Conservation (phyloP, 192 early-diverging fungal species). For the Coemansia sp. region DNA sequence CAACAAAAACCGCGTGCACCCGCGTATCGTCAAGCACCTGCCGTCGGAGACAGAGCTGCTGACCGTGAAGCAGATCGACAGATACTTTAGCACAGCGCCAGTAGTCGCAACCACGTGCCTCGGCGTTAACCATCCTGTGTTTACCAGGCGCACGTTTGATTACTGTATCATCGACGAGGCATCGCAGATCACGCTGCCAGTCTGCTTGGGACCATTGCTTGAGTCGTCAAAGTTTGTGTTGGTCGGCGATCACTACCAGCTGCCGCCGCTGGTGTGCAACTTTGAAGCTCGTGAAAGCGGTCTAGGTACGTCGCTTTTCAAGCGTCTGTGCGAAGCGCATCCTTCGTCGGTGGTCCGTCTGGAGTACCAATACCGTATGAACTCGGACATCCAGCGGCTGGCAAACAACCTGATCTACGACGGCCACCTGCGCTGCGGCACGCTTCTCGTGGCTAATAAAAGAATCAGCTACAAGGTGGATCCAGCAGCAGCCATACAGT, state of each 20-base stretch:
- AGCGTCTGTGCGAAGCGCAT: constrained; percentile 76
- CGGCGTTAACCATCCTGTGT: constrained; percentile 77
- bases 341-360: constrained; percentile 75
- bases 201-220: constrained; percentile 85
- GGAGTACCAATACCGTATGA: constrained; percentile 92
- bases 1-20: constrained; percentile 62
- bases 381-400: constrained; percentile 82
- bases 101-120: constrained; percentile 90
- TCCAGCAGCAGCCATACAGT: constrained; percentile 14
- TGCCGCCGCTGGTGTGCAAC: constrained; percentile 82
- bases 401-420: constrained; percentile 85
- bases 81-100: constrained; percentile 60
- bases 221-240: constrained; percentile 83
- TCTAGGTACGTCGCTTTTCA: constrained; percentile 73
- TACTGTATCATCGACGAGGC: constrained; percentile 98
- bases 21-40: constrained; percentile 44
- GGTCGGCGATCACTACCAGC: constrained; percentile 95
- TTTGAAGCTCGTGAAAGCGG: constrained; percentile 37
- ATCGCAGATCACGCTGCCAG: constrained; percentile 89
- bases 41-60: constrained; percentile 44
- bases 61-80: constrained; percentile 63
- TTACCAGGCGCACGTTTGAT: constrained; percentile 79
- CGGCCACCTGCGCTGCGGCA: constrained; percentile 75
- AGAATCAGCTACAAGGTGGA: constrained; percentile 31
- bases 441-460: constrained; percentile 61